Base-by-base conservation (phyloP, 176 grass and related monocot species). In the Juncus effusus region DNA sequence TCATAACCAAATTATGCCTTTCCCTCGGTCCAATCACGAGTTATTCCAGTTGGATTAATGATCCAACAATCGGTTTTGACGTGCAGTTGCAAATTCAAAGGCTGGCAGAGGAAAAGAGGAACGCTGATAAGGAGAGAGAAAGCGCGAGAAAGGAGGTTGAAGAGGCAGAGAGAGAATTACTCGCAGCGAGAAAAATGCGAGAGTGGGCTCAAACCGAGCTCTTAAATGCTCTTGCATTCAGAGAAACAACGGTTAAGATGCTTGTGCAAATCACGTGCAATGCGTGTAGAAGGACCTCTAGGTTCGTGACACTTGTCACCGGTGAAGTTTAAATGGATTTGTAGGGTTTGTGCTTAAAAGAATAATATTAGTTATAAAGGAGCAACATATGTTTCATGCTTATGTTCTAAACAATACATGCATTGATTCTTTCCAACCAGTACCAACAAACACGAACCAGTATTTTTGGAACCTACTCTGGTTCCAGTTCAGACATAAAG, bases 1-100 rank as follows among this genome's bases (percentile, higher is more conserved):
- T 72, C 39, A 16, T 76, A 5, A 72, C 68, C 50, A 72, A 59
- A 55, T 72, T 72, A 42, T 72, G 68, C 54, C 38, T 72, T 42
- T 72, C 68, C 8, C 68, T 72, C 3, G 54, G 54, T 40, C 68
- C 68, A 6, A 11, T 59, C 8, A 57, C 54, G 8, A 59, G 19
- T 72, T 72, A 38, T 11, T 58, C 68, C 3, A 0, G 4, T 47
- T 47, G 44, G 38, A 47, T 47, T 5, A 47, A 6, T 47, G 19
- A 28, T 28, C 19, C 19, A 28, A 28, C 19, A 28, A 69, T 8
- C 3, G 28, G 66, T 52, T 40, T 40, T 1, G 50, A 72, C 1
- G 54, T 56, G 39, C 54, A 59, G 14, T 55, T 72, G 54, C 54
- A 59, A 8, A 53, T 72, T 35, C 38, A 15, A 51, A n/a, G 57